Evolutionary conservation across 768 basidiomycete genomes (phyloP).

Genomic region (Kockovaella imperatae): DNA sequence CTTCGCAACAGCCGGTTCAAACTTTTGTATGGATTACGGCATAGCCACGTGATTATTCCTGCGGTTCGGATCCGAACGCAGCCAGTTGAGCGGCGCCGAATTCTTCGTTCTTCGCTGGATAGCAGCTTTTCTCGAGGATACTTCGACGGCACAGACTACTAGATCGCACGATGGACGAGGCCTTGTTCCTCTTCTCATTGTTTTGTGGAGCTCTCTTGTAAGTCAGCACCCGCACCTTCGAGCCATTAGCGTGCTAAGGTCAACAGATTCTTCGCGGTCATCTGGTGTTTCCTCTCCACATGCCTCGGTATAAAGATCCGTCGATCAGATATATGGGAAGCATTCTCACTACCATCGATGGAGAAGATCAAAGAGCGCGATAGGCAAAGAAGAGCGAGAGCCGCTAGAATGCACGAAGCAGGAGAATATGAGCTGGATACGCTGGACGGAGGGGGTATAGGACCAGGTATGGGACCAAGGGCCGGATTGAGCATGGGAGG

Average conservation of each 20-base stretch:
- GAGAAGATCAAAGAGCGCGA: conserved; percentile 13
- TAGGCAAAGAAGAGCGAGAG: neutral
- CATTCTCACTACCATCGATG: conserved; percentile 19
- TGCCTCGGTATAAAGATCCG: conserved; percentile 35
- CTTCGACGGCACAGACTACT: neutral
- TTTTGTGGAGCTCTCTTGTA: conserved; percentile 30
- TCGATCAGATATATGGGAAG: conserved; percentile 30
- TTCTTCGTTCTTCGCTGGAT: conserved; percentile 6
- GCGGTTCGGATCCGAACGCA: no score
- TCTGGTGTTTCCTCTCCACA: conserved; percentile 42
- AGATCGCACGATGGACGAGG: conserved; percentile 30
- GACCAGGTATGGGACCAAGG: neutral
- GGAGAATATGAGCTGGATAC: conserved; percentile 24
- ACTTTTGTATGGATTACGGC: no score
- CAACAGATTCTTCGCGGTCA: conserved; percentile 28
- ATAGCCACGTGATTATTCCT: no score
- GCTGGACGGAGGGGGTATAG: conserved; percentile 3
- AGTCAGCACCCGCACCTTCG: conserved; percentile 1
- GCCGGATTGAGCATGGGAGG: conserved; percentile 1
- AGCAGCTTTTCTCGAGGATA: neutral
- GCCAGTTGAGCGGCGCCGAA: no score
- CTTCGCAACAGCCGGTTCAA: no score
- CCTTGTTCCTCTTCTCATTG: conserved; percentile 32
- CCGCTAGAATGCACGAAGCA: neutral
- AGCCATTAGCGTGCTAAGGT: neutral